phyloP scores from a whole-genome alignment of 306 rosid species.

The Betula pendula region DNA sequence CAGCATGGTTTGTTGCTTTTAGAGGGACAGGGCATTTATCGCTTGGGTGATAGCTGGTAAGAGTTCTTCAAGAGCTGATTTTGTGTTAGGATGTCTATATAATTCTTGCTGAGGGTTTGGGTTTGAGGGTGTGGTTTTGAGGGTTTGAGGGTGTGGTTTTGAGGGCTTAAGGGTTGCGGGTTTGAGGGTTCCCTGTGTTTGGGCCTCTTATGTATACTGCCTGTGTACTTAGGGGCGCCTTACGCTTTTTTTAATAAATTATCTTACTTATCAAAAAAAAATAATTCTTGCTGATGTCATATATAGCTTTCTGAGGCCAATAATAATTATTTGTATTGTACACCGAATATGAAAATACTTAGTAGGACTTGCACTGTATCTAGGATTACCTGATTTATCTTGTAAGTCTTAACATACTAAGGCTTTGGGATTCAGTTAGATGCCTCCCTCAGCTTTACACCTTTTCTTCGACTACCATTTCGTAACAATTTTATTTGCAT shows the following conservation, averaged over 20 bases:
- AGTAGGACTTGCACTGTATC: neutral
- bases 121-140: too few relatives aligned
- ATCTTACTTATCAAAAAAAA: too few relatives aligned
- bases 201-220: too few relatives aligned
- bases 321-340: neutral
- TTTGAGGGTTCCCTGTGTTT: too few relatives aligned
- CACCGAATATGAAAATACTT: neutral
- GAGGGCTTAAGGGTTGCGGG: too few relatives aligned
- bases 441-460: neutral
- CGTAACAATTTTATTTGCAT: conserved; percentile 21
- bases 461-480: conserved; percentile 11
- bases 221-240: too few relatives aligned
- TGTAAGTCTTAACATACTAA: neutral
- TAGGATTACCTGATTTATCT: neutral
- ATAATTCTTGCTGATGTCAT: neutral
- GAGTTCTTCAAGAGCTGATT: conserved; percentile 25
- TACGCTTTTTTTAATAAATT: too few relatives aligned
- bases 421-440: neutral
- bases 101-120: conserved; percentile 1
- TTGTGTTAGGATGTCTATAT: neutral
- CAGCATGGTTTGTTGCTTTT: conserved; percentile 90
- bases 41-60: conserved; percentile 91
- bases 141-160: too few relatives aligned
- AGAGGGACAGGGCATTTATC: conserved; percentile 95
- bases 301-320: neutral